Conservation (phyloP, 345 rosid genomes). For the thale cress (Arabidopsis thaliana) region TAIR10.1 NC_003070.9:5409501-5410000, state of each 20-base stretch:
- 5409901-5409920: conserved; percentile 58
- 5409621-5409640: conserved; percentile 97
- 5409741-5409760: conserved; percentile 49
- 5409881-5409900: conserved; percentile 53
- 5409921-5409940: conserved; percentile 61
- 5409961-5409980: neutral
- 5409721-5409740: conserved; percentile 56
- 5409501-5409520: conserved; percentile 87
- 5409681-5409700: conserved; percentile 56
- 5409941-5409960: conserved; percentile 31
- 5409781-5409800: conserved; percentile 28
- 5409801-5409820: conserved; percentile 45
- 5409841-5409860: conserved; percentile 46
- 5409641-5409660: conserved; percentile 93
- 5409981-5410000: neutral
- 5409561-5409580: neutral
- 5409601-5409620: neutral
- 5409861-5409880: conserved; percentile 26
- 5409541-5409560: neutral
- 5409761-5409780: conserved; percentile 44
- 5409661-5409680: conserved; percentile 78
- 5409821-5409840: conserved; percentile 40
- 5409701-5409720: conserved; percentile 58
- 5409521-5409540: conserved; percentile 59
- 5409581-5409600: neutral